Base-by-base conservation (phyloP, 345 rosid genomes). In the Turnera subulata region DNA sequence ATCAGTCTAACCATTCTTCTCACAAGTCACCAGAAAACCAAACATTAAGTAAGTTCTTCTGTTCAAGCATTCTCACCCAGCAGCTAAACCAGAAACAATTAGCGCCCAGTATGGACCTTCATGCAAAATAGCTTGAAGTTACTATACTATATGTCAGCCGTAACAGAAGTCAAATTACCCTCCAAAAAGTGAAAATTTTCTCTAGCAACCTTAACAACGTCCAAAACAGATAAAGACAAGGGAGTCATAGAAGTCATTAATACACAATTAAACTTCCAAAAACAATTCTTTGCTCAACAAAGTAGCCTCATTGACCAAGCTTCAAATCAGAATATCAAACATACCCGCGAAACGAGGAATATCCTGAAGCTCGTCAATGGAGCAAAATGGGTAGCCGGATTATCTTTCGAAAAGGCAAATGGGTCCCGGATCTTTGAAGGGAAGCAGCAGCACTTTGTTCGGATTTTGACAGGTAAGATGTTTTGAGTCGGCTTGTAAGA, bases 371-470 rank as follows among this genome's bases (percentile, higher is more conserved):
- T 44, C 68, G 58, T 58, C 35, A 46, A 4, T 47, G 46, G 46
- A 62, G 60, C 25, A 56, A 67, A 53, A 60, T 14, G 63, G 29
- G 53, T 18, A 20, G n/a, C 15, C 22, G n/a, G 49, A 53, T 71
- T 52, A 51, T 56, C 72, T 46, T 37, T 39, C 46, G n/a, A n/a
- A 40, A 52, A 9, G 48, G 43, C 57, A 69, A 63, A 60, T 37
- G 74, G 64, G 64, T 7, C 29, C 43, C 53, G 47, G 59, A 65
- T 66, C 65, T 62, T 71, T 55, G 18, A 12, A 23, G 46, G 58
- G 44, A 26, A 26, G 4, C 35, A 29, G 35, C 35, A 8, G 4
- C 35, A 29, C 35, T 29, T 29, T 29, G 5, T 29, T 8, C 35
- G 35, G 35, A 29, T n/a, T 29, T 29, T 29, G 35, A 29, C 35